phyloP scores from a whole-genome alignment of 257 asterid genomes.

The Phtheirospermum japonicum region DNA sequence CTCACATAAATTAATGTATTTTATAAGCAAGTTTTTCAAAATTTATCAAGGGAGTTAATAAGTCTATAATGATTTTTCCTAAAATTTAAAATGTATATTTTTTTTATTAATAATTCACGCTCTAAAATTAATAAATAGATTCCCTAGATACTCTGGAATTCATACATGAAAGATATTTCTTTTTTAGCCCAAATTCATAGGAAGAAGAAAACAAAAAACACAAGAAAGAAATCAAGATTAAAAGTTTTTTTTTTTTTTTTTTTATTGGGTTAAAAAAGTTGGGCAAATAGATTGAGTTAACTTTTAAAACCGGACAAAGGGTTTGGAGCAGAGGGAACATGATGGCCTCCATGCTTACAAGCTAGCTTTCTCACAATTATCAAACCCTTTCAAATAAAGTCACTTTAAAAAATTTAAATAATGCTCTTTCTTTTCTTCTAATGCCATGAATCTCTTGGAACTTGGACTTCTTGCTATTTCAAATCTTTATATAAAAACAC shows the following conservation, averaged over 20 bases:
- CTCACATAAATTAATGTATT: too few relatives aligned
- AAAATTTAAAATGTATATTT: too few relatives aligned
- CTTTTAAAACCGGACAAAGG: conserved; percentile 36
- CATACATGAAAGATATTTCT: background rate
- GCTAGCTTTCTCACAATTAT: conserved; percentile 10
- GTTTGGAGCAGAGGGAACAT: conserved; percentile 63
- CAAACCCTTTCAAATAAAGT: conserved; percentile 8
- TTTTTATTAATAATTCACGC: too few relatives aligned
- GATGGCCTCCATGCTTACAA: conserved; percentile 63
- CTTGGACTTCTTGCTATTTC: conserved; percentile 24
- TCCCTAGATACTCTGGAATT: background rate
- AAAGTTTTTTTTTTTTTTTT: background rate
- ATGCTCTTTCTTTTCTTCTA: background rate
- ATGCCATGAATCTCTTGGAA: conserved; percentile 36
- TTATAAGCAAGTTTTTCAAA: too few relatives aligned
- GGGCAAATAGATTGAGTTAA: conserved; percentile 31
- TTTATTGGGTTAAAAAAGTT: conserved; percentile 15
- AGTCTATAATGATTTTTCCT: too few relatives aligned
- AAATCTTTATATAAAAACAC: conserved; percentile 11
- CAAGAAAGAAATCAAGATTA: background rate
- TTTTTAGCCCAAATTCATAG: background rate
- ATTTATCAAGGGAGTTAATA: too few relatives aligned
- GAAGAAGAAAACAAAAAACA: background rate
- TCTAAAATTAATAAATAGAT: too few relatives aligned
- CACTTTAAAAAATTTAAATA: background rate